phyloP scores from a whole-genome alignment of 768 basidiomycete genomes.

The Termitomyces sp. region DNA sequence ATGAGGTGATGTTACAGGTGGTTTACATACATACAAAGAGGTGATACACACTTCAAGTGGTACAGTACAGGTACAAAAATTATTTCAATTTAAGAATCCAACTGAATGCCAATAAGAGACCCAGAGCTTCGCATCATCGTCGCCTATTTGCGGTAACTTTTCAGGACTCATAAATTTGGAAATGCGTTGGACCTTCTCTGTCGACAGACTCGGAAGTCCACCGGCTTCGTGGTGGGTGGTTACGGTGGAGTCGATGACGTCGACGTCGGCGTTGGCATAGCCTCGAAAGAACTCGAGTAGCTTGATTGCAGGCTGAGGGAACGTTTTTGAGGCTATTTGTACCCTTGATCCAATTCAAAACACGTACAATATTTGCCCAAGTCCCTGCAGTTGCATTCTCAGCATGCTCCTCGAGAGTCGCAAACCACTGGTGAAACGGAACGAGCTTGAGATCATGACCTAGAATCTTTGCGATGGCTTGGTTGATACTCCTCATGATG shows the following conservation, averaged over 20 bases:
- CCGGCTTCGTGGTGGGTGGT: conserved; percentile 4
- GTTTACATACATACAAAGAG: not conserved
- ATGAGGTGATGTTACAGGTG: not conserved
- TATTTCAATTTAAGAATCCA: not conserved
- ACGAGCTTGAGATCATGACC: conserved; percentile 1
- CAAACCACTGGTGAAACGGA: conserved; percentile 15
- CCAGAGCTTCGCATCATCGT: conserved; percentile 6
- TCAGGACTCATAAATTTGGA: not conserved
- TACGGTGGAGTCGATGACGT: not conserved
- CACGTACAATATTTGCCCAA: conserved; percentile 3
- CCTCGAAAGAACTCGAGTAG: conserved; percentile 25
- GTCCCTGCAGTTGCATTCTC: not conserved
- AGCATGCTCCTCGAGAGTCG: conserved; percentile 7
- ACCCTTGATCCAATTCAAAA: not conserved
- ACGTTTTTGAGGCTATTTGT: not conserved
- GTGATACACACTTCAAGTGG: not conserved
- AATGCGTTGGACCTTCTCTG: not conserved
- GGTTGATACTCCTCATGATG: conserved; percentile 3
- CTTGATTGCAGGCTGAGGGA: conserved; percentile 26
- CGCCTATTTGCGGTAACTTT: not conserved
- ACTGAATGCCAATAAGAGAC: conserved; percentile 6
- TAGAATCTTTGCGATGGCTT: not conserved
- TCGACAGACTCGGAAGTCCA: conserved; percentile 6
- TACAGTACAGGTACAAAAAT: not conserved
- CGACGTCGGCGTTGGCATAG: conserved; percentile 13